These are phyloP conservation scores for Dryas integrifolia DNA, from an alignment of 331 rosid species.

Conservation along the genomic window DNA sequence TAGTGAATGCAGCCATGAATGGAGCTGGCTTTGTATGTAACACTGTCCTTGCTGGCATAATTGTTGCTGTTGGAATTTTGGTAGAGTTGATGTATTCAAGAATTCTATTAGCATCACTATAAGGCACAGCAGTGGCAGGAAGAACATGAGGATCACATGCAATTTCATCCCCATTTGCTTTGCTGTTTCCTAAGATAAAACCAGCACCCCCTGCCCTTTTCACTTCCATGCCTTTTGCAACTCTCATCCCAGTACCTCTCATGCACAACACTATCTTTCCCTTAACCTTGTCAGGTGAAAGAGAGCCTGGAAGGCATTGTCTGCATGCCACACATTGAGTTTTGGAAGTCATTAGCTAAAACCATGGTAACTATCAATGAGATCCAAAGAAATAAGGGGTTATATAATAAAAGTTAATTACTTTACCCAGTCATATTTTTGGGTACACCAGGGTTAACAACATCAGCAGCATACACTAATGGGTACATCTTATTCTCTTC, in stretches of 20 bases:
- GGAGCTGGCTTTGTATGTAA: slow-evolving; percentile 80
- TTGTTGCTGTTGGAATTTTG: slow-evolving; percentile 49
- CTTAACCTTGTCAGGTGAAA: slow-evolving; percentile 47
- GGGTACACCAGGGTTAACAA: slow-evolving; percentile 40
- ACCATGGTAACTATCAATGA: neutral
- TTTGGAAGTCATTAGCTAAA: neutral
- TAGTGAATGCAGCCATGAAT: slow-evolving; percentile 65
- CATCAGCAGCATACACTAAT: slow-evolving; percentile 59
- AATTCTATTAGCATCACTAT: slow-evolving; percentile 45
- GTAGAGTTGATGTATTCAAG: slow-evolving; percentile 47
- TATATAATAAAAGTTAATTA: neutral
- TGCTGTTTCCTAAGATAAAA: slow-evolving; percentile 56
- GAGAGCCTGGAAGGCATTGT: slow-evolving; percentile 62
- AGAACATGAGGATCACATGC: slow-evolving; percentile 65
- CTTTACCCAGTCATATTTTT: slow-evolving; percentile 39
- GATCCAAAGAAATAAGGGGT: neutral
- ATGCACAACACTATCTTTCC: slow-evolving; percentile 82
- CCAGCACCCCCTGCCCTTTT: slow-evolving; percentile 76
- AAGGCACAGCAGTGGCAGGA: slow-evolving; percentile 65
- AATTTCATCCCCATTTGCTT: slow-evolving; percentile 39
- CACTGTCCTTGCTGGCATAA: slow-evolving; percentile 61
- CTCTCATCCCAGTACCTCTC: slow-evolving; percentile 67
- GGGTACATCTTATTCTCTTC: slow-evolving; percentile 38
- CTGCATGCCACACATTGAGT: slow-evolving; percentile 43
- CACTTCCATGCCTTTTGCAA: slow-evolving; percentile 75